A percentile compares a stretch with the other conserved stretches of the same genome.
Conservation (phyloP, 352 stramenopile genomes). For the Thraustochytrium striatum region DNA sequence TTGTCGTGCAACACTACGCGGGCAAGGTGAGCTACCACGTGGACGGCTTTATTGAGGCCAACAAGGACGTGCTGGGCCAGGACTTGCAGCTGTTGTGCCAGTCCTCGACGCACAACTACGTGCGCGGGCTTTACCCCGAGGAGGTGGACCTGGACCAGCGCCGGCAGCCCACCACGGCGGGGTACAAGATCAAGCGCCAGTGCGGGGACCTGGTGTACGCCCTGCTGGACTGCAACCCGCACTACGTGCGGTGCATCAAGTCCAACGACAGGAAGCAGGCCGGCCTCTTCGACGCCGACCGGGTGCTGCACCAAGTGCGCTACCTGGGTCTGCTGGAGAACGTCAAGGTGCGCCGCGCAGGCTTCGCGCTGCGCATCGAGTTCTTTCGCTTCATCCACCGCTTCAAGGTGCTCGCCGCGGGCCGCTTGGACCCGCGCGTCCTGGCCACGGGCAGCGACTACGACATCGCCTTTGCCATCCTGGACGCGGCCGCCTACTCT, state of each 20-base stretch:
- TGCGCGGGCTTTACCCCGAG: slow-evolving; percentile 72
- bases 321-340: slow-evolving; percentile 58
- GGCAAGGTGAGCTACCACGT: slow-evolving; percentile 87
- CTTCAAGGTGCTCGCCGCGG: slow-evolving; percentile 53
- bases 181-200: slow-evolving; percentile 56
- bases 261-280: slow-evolving; percentile 91
- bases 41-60: slow-evolving; percentile 91
- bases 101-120: slow-evolving; percentile 62
- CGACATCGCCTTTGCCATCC: slow-evolving; percentile 38
- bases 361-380: slow-evolving; percentile 56
- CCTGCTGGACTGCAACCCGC: slow-evolving; percentile 62
- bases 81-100: slow-evolving; percentile 69
- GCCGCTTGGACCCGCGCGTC: slow-evolving; percentile 43
- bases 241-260: slow-evolving; percentile 98
- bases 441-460: slow-evolving; percentile 34
- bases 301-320: slow-evolving; percentile 60
- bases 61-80: slow-evolving; percentile 91
- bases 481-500: not conserved
- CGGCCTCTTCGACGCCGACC: slow-evolving; percentile 75
- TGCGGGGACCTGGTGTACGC: slow-evolving; percentile 62
- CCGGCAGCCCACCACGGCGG: slow-evolving; percentile 64
- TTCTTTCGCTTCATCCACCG: slow-evolving; percentile 56
- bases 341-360: slow-evolving; percentile 54
- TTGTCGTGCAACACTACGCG: slow-evolving; percentile 91
- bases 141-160: slow-evolving; percentile 71